These are phyloP conservation scores for Toxicodendron radicans DNA, from an alignment of 345 rosid species.

Conservation along the genomic window DNA sequence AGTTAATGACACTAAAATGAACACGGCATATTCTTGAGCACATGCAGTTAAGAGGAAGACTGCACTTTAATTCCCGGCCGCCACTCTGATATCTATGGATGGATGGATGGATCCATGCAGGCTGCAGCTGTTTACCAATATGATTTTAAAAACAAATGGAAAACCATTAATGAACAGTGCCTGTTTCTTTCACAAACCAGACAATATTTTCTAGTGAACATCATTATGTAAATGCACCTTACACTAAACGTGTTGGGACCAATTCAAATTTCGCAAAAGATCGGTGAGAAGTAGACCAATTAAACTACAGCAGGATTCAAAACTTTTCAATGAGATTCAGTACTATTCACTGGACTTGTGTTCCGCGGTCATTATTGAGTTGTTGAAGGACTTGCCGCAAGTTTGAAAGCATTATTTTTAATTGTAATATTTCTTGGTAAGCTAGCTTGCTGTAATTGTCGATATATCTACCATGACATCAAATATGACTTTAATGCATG, in stretches of 20 bases:
- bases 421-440: background rate
- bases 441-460: too few species aligned
- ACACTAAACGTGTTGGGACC: too few species aligned
- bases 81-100: background rate
- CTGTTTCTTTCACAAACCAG: background rate
- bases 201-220: background rate
- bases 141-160: background rate
- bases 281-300: too few species aligned
- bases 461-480: too few species aligned
- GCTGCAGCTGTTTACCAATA: background rate
- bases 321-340: too few species aligned
- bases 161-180: background rate
- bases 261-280: too few species aligned
- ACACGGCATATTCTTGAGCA: background rate
- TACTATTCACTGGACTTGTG: too few species aligned
- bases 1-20: background rate
- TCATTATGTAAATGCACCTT: background rate
- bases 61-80: background rate
- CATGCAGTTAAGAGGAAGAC: background rate
- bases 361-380: too few species aligned
- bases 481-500: too few species aligned
- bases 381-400: background rate
- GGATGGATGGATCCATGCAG: background rate
- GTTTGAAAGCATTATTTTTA: background rate
- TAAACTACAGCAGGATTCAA: too few species aligned